Base-by-base conservation (phyloP, 2,329 filamentous ascomycete species). In the Coccinonectria pachysandricola region DNA sequence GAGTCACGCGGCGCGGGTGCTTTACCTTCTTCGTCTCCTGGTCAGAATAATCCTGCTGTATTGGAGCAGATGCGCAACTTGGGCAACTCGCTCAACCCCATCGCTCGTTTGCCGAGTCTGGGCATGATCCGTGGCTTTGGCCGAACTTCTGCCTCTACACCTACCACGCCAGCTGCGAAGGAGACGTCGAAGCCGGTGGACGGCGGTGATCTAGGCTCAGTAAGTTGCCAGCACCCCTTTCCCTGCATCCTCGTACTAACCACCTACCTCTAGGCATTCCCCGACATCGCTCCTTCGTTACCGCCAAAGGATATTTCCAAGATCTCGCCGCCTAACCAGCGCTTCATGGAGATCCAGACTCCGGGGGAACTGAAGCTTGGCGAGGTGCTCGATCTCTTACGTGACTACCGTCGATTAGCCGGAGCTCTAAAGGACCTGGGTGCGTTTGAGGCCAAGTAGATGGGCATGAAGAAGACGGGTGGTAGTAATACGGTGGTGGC, bases 21-120 rank as follows among this genome's bases (percentile, higher is more conserved):
- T 7, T n/a, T n/a, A n/a, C n/a, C n/a, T n/a, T 23, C 39, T 3
- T 24, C 42, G 12, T 29, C 36, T 3, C 15, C 45, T 1, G 35
- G 34, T 6, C 47, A 48, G 29, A 51, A 48, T 25, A 51, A 48
- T 25, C 76, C 78, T 3, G 76, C 80, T 15, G 55, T 76, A 8
- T 71, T 92, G 2, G 84, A 92, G 37, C 84, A 83, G 8, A 78
- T 93, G 62, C 75, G 82, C 28, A 88, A 71, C 49, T 67, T 93
- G 34, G 78, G 84, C 19, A 91, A 71, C 50, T 78, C 79, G 1
- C 62, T 93, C 17, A 93, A 93, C 44, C 85, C 85, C 3, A 77
- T 93, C 50, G 83, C 76, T 22, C 73, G 84, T 26, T 71, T 93
- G 26, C 75, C 79, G 2, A 62, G 75, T 17, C 85, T 91, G 49